Conservation (phyloP, 169 alveolate species). For the Plasmodium inui region DNA sequence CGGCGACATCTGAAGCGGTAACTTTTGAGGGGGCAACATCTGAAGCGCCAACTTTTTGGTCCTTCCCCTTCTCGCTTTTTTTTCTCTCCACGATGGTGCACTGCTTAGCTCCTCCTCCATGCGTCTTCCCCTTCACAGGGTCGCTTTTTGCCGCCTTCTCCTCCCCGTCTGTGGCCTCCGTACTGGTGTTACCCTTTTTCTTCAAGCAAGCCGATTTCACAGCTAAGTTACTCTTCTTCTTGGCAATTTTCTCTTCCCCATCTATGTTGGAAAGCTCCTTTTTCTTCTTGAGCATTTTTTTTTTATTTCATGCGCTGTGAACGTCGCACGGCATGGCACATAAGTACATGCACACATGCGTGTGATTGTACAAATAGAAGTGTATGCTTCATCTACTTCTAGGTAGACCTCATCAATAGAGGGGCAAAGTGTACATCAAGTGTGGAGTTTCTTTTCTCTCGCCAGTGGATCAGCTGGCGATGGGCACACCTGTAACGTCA, state of each 20-base stretch:
- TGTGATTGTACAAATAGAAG: background rate
- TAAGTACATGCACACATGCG: background rate
- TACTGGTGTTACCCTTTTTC: constrained; percentile 6
- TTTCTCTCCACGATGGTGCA: background rate
- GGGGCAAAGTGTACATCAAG: background rate
- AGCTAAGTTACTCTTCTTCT: constrained; percentile 10
- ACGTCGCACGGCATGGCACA: background rate
- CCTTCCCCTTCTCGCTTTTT: background rate
- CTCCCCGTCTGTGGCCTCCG: constrained; percentile 10
- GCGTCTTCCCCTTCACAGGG: background rate
- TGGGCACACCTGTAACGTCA: background rate
- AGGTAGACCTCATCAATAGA: background rate
- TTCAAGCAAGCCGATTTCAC: background rate
- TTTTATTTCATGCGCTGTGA: background rate
- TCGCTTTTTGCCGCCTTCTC: background rate
- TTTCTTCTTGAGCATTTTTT: constrained; percentile 46
- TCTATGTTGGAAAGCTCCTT: constrained; percentile 18
- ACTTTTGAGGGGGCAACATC: no score
- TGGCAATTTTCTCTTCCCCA: constrained; percentile 19
- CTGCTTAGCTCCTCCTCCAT: background rate
- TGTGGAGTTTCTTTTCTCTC: background rate
- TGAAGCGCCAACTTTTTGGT: background rate
- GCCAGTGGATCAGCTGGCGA: background rate
- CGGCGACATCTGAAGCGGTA: no score
- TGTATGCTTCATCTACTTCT: background rate